Percentiles rank a stretch among this genome's conserved stretches.
Conservation (phyloP, 129 eudicot genomes). For the Lonicera japonica region DNA sequence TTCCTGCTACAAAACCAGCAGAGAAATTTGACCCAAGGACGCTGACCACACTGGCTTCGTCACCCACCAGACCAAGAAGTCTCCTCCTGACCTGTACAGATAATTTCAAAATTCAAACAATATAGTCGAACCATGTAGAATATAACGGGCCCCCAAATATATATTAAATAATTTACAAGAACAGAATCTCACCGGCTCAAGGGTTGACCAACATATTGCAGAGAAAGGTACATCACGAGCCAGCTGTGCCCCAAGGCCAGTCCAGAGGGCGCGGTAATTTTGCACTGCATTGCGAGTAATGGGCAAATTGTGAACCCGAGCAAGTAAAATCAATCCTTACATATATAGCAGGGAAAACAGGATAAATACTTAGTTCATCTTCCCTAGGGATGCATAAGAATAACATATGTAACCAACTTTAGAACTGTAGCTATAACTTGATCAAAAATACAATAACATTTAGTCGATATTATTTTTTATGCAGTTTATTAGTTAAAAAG, state of each 20-base stretch:
- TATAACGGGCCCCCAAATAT: background rate
- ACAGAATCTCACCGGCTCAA: constrained; percentile 63
- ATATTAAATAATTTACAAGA: background rate
- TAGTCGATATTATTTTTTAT: no score
- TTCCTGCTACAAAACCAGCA: constrained; percentile 95
- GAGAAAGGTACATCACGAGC: constrained; percentile 99
- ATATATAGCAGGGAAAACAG: background rate
- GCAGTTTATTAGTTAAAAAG: no score
- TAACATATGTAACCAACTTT: no score
- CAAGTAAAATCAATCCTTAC: background rate
- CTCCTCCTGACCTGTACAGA: constrained; percentile 44
- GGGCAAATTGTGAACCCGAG: background rate
- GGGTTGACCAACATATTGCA: constrained; percentile 95
- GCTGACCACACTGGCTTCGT: constrained; percentile 56
- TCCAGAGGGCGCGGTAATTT: constrained; percentile 78
- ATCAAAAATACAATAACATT: no score
- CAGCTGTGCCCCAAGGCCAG: constrained; percentile 97
- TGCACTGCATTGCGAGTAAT: constrained; percentile 40
- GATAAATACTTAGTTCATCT: no score
- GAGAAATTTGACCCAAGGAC: constrained; percentile 83
- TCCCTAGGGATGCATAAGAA: no score
- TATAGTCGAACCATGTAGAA: background rate
- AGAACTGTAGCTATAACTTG: no score
- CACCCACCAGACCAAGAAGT: constrained; percentile 57
- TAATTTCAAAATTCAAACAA: background rate